A percentile compares a stretch with the other conserved stretches of the same genome.
Evolutionary conservation across 805 yeast genomes (phyloP).

Genomic region (Candida coleopterorum): DNA sequence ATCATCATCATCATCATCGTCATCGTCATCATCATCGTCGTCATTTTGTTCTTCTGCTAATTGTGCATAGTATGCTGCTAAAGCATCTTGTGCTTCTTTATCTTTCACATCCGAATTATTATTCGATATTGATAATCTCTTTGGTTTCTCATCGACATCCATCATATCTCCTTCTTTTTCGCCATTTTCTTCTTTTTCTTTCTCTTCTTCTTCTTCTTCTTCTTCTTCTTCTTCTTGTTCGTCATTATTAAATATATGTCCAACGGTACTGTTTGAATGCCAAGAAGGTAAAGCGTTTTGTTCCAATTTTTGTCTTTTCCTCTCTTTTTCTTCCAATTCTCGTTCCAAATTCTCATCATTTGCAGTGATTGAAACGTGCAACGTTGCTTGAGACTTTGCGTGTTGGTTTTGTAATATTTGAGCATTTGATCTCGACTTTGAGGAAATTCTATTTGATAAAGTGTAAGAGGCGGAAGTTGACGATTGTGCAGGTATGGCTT

Average conservation of each 20-base stretch:
- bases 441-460: constrained; percentile 41
- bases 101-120: constrained; percentile 44
- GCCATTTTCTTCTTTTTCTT: neutral
- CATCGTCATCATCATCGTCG: constrained; percentile 54
- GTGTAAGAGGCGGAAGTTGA: constrained; percentile 66
- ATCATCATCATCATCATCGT: constrained; percentile 30
- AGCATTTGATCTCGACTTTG: constrained; percentile 27
- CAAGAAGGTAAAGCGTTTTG: constrained; percentile 96
- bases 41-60: constrained; percentile 65
- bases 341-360: constrained; percentile 72
- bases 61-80: constrained; percentile 64
- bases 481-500: constrained; percentile 80
- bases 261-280: constrained; percentile 91
- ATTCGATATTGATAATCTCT: constrained; percentile 5
- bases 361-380: constrained; percentile 86
- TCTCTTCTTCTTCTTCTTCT: constrained; percentile 6
- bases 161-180: no score
- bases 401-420: constrained; percentile 44
- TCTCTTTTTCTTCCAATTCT: constrained; percentile 62
- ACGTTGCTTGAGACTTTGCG: constrained; percentile 71
- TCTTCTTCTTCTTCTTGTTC: constrained; percentile 23
- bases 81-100: constrained; percentile 66
- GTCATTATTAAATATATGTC: constrained; percentile 53
- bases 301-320: constrained; percentile 64
- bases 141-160: constrained; percentile 9